Base-by-base conservation (phyloP, 768 basidiomycete species). In the Suillus fuscotomentosus region DNA sequence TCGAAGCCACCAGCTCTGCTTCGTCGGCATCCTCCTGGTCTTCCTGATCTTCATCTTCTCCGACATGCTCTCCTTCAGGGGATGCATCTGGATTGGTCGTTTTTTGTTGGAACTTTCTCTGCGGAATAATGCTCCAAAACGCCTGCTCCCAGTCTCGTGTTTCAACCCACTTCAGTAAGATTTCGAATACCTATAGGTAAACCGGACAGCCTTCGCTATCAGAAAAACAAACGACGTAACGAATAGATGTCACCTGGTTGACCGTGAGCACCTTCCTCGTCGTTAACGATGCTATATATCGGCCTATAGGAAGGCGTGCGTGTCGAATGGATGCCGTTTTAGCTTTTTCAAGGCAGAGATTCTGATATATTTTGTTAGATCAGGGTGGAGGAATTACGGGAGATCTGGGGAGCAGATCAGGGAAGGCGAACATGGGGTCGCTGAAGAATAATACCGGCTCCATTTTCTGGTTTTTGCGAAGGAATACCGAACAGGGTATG, bases 211-310 rank as follows among this genome's bases (percentile, higher is more conserved):
- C 24, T 42, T 41, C 41, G 57, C 45, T 13, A 60, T 61, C 54
- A 51, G 39, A 31, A 42, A 64, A 17, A 60, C 57, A 24, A 56
- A 38, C 60, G 22, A 61, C 51, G 60, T 57, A 63, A 43, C 22
- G 36, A 51, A 34, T 38, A 24, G 54, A 60, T 71, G 75, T 54
- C 50, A 85, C 86, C 78, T 98, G 97, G 76, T 99, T 99, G 61
- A 99, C 95, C 1, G 97, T 99, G 67, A 99, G 82, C 39, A 99
- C 95, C 71, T 98, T 99, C 66, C 97, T 88, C 11, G 96, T 95
- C 39, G 89, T 84, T 63, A 99, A 81, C 56, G 90, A 84, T 51
- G 89, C 83, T 42, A 99, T 80, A 74, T 93, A 97, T 62, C 88
- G 89, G n/a, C 95, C 93, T 62, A 99, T 99, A 3, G 97, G 97